Base-by-base conservation (phyloP, 176 grass and related monocot genomes). In the Eragrostis nindensis region DNA sequence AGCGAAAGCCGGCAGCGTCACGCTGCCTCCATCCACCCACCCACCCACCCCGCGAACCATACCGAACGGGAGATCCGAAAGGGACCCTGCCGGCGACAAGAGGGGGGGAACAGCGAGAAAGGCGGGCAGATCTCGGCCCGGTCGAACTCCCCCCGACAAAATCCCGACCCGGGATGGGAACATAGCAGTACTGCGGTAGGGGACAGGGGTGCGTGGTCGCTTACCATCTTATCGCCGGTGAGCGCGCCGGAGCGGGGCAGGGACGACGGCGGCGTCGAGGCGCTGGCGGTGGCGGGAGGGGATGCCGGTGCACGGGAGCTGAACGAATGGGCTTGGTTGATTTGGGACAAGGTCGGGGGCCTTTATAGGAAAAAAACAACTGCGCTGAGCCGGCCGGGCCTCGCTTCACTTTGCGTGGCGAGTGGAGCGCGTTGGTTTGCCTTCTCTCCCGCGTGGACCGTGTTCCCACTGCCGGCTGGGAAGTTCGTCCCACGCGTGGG, bases 181-280 rank as follows among this genome's bases (percentile, higher is more conserved):
- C 30, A 40, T 2, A n/a, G n/a, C n/a, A 74, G 24, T n/a, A n/a
- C n/a, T n/a, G n/a, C n/a, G n/a, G 22, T 8, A 27, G 11, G 9
- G 54, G 6, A 8, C 7, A 1, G 6, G 5, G 12, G 13, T 0
- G 4, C 18, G 2, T 43, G 10, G 26, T 26, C 22, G 22, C 81
- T 84, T 75, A 88, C 86, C 86, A 84, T 80, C 1, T 36, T 60
- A 15, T 19, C 60, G 60, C 27, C 59, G 60, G 74, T 27, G 56
- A 32, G 18, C 43, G 46, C 50, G 72, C 68, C 55, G 80, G 55
- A 63, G 67, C 4, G 1, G 14, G 75, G 44, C 36, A 13, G 38
- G 22, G 9, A 18, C 18, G 42, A 17, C 25, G 74, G 1, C 9
- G 68, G 8, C 17, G 8, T 16, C 18, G 17, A 42, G 15, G 8